Base-by-base conservation (phyloP, 139 green algal genomes). In the Pseudopediastrum boryanum region DNA sequence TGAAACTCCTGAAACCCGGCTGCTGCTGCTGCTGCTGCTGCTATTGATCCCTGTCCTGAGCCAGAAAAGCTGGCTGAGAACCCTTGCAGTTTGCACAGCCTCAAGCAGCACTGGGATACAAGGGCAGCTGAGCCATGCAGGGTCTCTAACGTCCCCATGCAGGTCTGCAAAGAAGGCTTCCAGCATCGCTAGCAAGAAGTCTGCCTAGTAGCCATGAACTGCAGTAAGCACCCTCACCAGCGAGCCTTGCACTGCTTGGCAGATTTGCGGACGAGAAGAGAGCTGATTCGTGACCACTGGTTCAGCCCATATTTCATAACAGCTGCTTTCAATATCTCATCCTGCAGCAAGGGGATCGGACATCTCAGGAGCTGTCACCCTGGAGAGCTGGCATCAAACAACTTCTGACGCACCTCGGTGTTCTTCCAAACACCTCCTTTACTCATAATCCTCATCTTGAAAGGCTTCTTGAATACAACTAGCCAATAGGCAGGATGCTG, bases 201-300 rank as follows among this genome's bases (percentile, higher is more conserved):
- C 48, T 58, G 48, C 48, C 19, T 16, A 27, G 16, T 58, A 19
- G 48, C 48, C n/a, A n/a, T n/a, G n/a, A n/a, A n/a, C n/a, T n/a
- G n/a, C n/a, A n/a, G n/a, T n/a, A n/a, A n/a, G 19, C 48, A 19
- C 48, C 16, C 82, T 75, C 84, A 97, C 97, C 97, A 99, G 65
- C 97, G 89, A 12, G 96, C 96, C 75, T 99, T 99, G 95, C 97
- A 99, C 85, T 99, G 97, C 86, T 99, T 99, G 41, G 97, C 94
- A 2, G 91, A 97, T 87, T 99, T 99, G 35, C 97, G 93, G 13
- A 97, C 93, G 9, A 99, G 89, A 59, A 99, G 90, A 12, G 96
- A 98, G 0, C 92, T 97, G 62, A 99, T 94, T 63, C 94, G 90
- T 29, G 94, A 85, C 94, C 93, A 97, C 82, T 96, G 93, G 80